Evolutionary conservation across 805 yeast species (phyloP), one percentile per base, ranked within the genome.

Genomic region (Kluyveromyces siamensis): DNA sequence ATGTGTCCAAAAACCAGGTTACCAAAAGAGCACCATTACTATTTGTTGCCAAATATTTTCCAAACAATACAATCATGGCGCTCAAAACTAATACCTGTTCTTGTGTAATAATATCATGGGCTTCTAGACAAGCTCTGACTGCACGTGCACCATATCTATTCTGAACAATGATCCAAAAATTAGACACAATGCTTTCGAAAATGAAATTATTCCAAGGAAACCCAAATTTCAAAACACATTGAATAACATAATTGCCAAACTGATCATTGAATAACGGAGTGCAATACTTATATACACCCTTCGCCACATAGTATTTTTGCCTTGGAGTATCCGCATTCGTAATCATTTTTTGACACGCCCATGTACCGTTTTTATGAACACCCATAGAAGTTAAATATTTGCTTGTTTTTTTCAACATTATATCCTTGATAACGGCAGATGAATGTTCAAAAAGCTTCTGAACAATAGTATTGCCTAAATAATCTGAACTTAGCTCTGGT

Each of bases 261-360:
- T 93, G 98, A 63, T 93, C 99, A 60, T 89, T 83, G 63, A 93
- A 85, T 55, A 93, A 72, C 45, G 90, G 87, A 0, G 85, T 87
- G 43, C 93, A 79, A 60, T 84, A 89, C 1, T 95, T 93, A 51
- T 79, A 77, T 53, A 93, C 74, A 39, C 88, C 78, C 25, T 77
- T 71, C 8, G 83, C 81, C 41, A 93, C 85, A 44, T 84, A 63
- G 56, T 73, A 69, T 64, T 79, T 83, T 58, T 81, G 87, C 44
- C 78, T 74, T 41, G 74, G 80, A 44, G 80, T 80, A 53, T 74
- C 68, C 4, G 88, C 84, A 41, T 82, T 81, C 55, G 81, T 84
- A 56, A 93, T 89, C 66, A 93, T 83, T 67, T 91, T 93, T 67
- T 93, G 99, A 21, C 96, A 95, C 1, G 97, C 98, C 99, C 99